Conservation (phyloP, 192 early-diverging fungal species). For the Kickxella alabastrina region DNA sequence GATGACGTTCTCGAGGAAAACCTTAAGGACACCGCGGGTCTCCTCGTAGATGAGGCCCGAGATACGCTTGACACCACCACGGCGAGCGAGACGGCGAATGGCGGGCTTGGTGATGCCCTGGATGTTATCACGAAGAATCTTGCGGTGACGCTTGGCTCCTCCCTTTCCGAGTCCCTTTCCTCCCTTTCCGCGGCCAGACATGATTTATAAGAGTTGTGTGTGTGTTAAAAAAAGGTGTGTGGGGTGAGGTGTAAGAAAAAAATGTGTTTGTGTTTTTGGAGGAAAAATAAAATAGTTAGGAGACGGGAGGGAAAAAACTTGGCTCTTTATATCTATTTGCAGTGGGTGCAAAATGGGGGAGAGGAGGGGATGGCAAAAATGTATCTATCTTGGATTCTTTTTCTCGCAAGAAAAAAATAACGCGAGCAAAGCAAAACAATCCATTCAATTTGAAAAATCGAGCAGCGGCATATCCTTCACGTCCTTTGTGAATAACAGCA, state of each 20-base stretch:
- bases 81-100: conserved; percentile 97
- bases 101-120: conserved; percentile 97
- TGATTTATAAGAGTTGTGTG: conserved; percentile 35
- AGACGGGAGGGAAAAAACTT: neutral
- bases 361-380: too few species aligned
- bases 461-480: too few species aligned
- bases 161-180: conserved; percentile 99
- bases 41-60: conserved; percentile 99
- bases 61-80: conserved; percentile 99
- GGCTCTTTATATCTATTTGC: too few species aligned
- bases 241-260: conserved; percentile 10
- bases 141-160: conserved; percentile 99
- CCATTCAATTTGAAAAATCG: too few species aligned
- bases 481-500: too few species aligned
- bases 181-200: conserved; percentile 99
- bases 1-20: conserved; percentile 99
- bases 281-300: neutral
- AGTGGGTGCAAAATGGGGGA: too few species aligned
- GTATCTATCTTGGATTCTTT: too few species aligned
- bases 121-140: conserved; percentile 98
- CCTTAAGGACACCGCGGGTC: conserved; percentile 96
- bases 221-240: conserved; percentile 1
- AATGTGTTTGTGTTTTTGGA: neutral
- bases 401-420: too few species aligned
- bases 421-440: too few species aligned